Evolutionary conservation across 352 stramenopile species (phyloP).

Genomic region (Globisporangium irregulare): DNA sequence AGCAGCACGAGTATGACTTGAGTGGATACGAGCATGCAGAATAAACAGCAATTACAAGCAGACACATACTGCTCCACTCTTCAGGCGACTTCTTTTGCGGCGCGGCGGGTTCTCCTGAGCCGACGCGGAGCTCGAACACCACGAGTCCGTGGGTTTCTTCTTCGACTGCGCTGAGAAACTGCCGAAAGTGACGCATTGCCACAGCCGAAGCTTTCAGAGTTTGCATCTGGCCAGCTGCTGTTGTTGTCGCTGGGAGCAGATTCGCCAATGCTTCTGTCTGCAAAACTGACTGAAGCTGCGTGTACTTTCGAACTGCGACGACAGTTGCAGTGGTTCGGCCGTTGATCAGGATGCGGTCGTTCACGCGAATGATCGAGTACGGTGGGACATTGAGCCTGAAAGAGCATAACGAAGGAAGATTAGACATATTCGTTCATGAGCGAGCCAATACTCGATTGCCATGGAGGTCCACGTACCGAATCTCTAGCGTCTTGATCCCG

Average conservation of each 20-base stretch:
- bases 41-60: constrained; percentile 1
- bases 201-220: constrained; percentile 23
- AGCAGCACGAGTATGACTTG: background rate
- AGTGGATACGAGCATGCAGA: background rate
- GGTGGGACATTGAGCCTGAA: constrained; percentile 54
- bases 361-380: constrained; percentile 67
- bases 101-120: constrained; percentile 10
- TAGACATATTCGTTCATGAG: background rate
- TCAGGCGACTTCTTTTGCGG: constrained; percentile 28
- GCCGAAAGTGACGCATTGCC: constrained; percentile 45
- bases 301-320: constrained; percentile 57
- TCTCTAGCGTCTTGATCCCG: constrained; percentile 59
- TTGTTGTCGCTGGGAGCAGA: constrained; percentile 28
- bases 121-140: constrained; percentile 49
- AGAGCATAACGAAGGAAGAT: background rate
- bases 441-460: background rate
- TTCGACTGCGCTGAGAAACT: constrained; percentile 61
- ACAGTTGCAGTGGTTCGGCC: constrained; percentile 39
- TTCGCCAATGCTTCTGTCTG: constrained; percentile 46
- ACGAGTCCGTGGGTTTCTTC: constrained; percentile 51
- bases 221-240: constrained; percentile 9
- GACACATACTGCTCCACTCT: constrained; percentile 53
- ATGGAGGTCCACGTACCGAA: constrained; percentile 33
- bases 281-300: constrained; percentile 47
- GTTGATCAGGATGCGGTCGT: constrained; percentile 70